Base-by-base conservation (phyloP, 208 protist species). In the Novymonas esmeraldas region DNA sequence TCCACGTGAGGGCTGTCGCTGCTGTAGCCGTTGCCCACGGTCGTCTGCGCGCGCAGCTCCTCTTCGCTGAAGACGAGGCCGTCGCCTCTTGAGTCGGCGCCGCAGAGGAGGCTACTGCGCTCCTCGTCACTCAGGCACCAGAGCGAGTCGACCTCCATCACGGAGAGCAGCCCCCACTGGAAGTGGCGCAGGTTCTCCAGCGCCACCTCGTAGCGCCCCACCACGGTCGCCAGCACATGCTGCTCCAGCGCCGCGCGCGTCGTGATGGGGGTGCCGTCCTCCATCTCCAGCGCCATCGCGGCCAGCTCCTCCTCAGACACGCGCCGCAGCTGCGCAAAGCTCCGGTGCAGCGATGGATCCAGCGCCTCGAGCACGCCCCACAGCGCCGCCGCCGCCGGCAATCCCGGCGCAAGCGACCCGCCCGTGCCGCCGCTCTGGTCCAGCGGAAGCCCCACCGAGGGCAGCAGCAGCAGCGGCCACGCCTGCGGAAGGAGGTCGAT, bases 1-100 rank as follows among this genome's bases (percentile, higher is more conserved):
- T 80, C 67, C 2, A 96, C 87, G 49, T 89, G 78, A 11, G 48
- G 57, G 31, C 78, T 84, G 38, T 76, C 89, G 11, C 79, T 62
- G 6, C 79, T 69, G 75, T 97, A 97, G 48, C 93, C 93, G 70
- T 95, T 92, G 10, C 89, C 90, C 50, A 76, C 85, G 22, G 79
- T 61, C 24, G 91, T 74, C 16, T 78, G 77, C 4, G 64, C 55
- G 4, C 79, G 74, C 20, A 97, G 61, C 31, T 90, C 81, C 24
- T 82, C 78, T 61, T 82, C 81, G 0, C 76, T 85, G 42, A 94
- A 97, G 24, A 97, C 76, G 18, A 58, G 66, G 14, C 63, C 58
- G 24, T 81, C 66, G 1, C 29, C 52, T 28, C 68, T 59, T n/a
- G 10, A 41, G 14, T 59, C 49, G 0, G 63, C 62, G 0, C 87